These are phyloP conservation scores for Citrus medica DNA, from an alignment of 345 rosid genomes.

Conservation along the genomic window DNA sequence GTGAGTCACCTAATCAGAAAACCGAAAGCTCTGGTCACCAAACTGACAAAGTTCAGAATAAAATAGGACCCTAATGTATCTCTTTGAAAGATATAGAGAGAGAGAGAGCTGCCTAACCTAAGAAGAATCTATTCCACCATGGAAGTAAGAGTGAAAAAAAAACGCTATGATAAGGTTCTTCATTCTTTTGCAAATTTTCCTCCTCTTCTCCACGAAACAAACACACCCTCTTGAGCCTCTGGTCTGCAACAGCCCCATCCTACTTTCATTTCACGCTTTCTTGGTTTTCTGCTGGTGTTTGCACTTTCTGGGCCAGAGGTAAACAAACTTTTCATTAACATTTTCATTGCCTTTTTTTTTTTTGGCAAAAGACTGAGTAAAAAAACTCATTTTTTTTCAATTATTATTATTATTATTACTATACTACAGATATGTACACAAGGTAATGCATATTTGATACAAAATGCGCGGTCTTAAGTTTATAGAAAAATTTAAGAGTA, in stretches of 20 bases:
- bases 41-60: constrained; percentile 17
- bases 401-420: not conserved
- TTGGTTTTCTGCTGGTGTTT: constrained; percentile 1
- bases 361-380: not conserved
- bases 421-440: not conserved
- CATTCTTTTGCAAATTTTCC: not conserved
- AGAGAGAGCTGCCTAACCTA: not conserved
- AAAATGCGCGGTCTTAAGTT: constrained; percentile 56
- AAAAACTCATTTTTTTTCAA: too few relatives aligned
- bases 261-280: not conserved
- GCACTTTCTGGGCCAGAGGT: constrained; percentile 11
- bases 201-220: constrained; percentile 20
- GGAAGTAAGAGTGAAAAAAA: constrained; percentile 10
- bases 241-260: constrained; percentile 1
- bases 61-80: not conserved
- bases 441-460: constrained; percentile 2
- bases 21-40: constrained; percentile 21
- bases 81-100: not conserved
- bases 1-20: constrained; percentile 46
- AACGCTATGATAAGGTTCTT: not conserved
- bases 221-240: constrained; percentile 12
- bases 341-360: not conserved
- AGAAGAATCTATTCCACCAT: constrained; percentile 29
- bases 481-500: constrained; percentile 55
- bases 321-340: not conserved